phyloP scores from a whole-genome alignment of 306 rosid genomes.

The Sphenostylis stenocarpa region DNA sequence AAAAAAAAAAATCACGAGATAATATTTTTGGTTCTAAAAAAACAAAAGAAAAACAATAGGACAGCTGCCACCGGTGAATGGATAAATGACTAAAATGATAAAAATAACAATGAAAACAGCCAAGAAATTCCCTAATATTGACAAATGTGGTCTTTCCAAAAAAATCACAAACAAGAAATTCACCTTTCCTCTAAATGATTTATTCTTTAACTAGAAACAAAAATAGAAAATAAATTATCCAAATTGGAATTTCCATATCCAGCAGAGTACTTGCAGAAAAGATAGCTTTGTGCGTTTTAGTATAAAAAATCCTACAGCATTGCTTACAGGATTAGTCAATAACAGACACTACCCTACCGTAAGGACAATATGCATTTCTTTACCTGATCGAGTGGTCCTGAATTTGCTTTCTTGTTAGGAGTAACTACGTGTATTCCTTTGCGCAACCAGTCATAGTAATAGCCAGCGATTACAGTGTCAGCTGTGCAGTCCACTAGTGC shows the following conservation, averaged over 20 bases:
- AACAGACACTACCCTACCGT: conserved; percentile 25
- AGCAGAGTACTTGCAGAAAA: conserved; percentile 11
- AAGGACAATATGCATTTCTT: conserved; percentile 17
- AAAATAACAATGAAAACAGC: neutral
- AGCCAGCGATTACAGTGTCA: conserved; percentile 72
- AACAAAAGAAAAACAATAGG: neutral
- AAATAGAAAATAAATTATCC: neutral
- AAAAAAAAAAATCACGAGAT: neutral
- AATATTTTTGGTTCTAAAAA: neutral
- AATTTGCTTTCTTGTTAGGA: conserved; percentile 95
- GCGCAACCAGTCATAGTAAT: conserved; percentile 87
- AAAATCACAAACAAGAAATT: neutral
- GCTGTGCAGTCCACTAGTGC: conserved; percentile 97
- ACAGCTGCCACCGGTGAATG: neutral
- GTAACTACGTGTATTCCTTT: conserved; percentile 94
- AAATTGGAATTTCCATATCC: conserved; percentile 21
- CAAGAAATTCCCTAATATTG: conserved; percentile 3
- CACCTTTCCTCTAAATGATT: neutral
- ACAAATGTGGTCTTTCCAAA: neutral
- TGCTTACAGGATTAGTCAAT: neutral
- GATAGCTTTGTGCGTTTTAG: neutral
- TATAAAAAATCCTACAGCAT: neutral
- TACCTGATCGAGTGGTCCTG: conserved; percentile 99
- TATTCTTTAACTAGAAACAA: neutral
- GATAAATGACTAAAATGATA: neutral